Evolutionary conservation across 352 stramenopile species (phyloP), one percentile per base, ranked within the genome.

Genomic region (Globisporangium spiculum): DNA sequence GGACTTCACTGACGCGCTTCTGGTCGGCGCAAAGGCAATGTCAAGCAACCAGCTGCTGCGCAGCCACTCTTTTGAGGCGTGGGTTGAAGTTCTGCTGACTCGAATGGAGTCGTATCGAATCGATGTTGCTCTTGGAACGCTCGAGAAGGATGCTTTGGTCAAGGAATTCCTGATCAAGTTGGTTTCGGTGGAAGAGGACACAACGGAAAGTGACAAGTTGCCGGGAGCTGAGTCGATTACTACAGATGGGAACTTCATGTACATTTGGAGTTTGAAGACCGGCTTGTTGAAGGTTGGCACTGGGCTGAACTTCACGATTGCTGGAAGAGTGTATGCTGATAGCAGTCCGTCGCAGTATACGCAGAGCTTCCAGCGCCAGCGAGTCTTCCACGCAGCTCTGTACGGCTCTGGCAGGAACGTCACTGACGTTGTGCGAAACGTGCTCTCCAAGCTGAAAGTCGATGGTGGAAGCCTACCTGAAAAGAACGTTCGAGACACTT

Each of bases 251-350:
- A 92, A 44, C 27, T 93, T 85, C 66, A 44, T 88, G 10, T 94
- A 90, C 61, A 77, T 67, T 9, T 94, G 85, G 83, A 84, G 69
- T 64, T 32, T 74, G 12, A 52, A 50, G 1, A 72, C 71, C 7
- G 84, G 84, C 0, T 60, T 94, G 2, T 61, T 67, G 32, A 94
- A 92, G 68, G 73, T 94, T 58, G 86, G 86, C n/a, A 90, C 80
- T 0, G 86, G 86, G 1, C 57, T 76, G 18, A 89, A 93, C 57
- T 91, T 89, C 52, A 92, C 82, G 46, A 81, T 93, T 24, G 76
- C 80, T 32, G 86, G 86, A n/a, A 77, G 83, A 72, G 75, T 94
- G 3, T 92, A 94, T 63, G 72, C 71, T 26, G 72, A 76, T 27
- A 60, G 70, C 9, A 69, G 73, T 48, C 38, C 76, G 6, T 54